Evolutionary conservation across 371 early-diverging fungal genomes (phyloP).

Genomic region (Mucor mucedo): DNA sequence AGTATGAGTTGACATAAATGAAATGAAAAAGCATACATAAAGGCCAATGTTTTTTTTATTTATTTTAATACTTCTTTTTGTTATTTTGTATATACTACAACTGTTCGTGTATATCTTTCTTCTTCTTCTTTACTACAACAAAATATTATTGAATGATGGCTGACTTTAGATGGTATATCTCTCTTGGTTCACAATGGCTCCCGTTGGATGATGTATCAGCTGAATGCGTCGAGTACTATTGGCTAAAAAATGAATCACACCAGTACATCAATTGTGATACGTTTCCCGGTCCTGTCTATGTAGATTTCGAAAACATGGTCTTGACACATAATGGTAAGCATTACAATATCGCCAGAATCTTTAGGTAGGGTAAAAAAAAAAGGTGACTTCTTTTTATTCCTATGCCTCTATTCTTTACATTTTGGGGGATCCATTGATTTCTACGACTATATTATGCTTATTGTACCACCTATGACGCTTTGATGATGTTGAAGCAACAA

Average conservation of each 20-base stretch:
- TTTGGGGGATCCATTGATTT: no score
- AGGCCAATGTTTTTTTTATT: no score
- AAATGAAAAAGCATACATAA: no score
- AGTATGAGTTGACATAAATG: no score
- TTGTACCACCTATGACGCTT: no score
- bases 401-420: no score
- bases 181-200: constrained; percentile 21
- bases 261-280: constrained; percentile 14
- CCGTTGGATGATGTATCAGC: constrained; percentile 14
- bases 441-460: no score
- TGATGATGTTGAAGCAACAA: no score
- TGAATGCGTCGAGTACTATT: constrained; percentile 14
- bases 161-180: constrained; percentile 16
- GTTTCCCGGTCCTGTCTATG: constrained; percentile 15
- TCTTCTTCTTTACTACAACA: neutral
- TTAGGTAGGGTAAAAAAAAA: neutral
- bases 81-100: no score
- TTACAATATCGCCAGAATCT: neutral
- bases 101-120: neutral
- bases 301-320: constrained; percentile 18
- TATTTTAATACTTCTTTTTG: no score
- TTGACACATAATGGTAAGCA: neutral
- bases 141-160: neutral
- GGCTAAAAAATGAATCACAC: constrained; percentile 15
- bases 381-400: no score